Evolutionary conservation across 2,329 filamentous ascomycete genomes (phyloP).

Genomic region (Aspergillus sp.): DNA sequence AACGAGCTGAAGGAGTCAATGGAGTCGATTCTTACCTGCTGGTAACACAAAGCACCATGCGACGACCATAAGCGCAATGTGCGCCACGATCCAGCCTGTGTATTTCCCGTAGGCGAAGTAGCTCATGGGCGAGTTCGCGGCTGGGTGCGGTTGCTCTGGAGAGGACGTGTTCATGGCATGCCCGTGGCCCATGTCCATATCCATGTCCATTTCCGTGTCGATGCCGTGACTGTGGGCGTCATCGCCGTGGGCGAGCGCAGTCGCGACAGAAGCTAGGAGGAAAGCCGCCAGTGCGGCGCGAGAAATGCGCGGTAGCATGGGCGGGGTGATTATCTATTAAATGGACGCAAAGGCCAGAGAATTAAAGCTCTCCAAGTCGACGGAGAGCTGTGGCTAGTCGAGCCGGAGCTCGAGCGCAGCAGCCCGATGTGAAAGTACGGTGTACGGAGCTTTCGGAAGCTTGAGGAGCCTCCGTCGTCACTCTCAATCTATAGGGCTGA

Average conservation of each 20-base stretch:
- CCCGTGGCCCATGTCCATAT: conserved; percentile 27
- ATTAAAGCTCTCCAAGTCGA: background rate
- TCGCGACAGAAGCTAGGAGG: conserved; percentile 31
- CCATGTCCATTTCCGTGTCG: conserved; percentile 32
- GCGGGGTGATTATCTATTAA: conserved; percentile 4
- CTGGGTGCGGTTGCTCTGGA: conserved; percentile 16
- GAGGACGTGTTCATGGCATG: conserved; percentile 21
- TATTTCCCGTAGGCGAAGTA: conserved; percentile 46
- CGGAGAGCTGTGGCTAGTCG: background rate
- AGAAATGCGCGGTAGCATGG: conserved; percentile 27
- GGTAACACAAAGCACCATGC: conserved; percentile 74
- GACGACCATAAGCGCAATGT: conserved; percentile 68
- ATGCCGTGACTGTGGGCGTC: conserved; percentile 38
- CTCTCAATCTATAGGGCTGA: background rate
- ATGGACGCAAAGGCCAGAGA: background rate
- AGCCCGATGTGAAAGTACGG: background rate
- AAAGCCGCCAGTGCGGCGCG: conserved; percentile 29
- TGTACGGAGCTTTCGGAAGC: conserved; percentile 5
- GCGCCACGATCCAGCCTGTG: conserved; percentile 58
- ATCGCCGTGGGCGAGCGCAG: conserved; percentile 35
- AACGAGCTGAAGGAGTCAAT: background rate
- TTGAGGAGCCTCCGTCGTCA: background rate
- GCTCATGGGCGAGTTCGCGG: conserved; percentile 38
- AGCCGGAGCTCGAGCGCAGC: background rate
- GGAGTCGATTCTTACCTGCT: conserved; percentile 55